Conservation (phyloP, 306 rosid species). For the Pyrus bretschneideri region DNA sequence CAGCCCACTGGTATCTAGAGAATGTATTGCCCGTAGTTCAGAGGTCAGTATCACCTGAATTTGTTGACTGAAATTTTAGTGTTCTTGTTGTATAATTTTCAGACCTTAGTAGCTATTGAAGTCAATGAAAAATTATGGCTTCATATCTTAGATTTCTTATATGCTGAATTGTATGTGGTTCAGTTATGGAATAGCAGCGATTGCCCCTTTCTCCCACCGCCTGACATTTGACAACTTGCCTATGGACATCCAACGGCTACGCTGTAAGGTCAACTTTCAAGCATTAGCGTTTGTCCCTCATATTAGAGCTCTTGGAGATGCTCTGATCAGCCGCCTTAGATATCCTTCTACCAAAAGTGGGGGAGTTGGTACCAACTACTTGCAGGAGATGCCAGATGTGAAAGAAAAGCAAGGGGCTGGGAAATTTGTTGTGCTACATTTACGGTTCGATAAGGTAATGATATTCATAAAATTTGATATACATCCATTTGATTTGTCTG, state of each 20-base stretch:
- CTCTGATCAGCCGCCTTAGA: conserved; percentile 72
- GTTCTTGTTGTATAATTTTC: conserved; percentile 4
- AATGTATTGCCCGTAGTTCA: conserved; percentile 74
- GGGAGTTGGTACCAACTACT: conserved; percentile 34
- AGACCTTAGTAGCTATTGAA: background rate
- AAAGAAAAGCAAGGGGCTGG: conserved; percentile 30
- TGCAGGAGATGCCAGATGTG: conserved; percentile 39
- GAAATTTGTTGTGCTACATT: conserved; percentile 86
- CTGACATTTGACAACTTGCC: conserved; percentile 86
- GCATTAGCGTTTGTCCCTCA: conserved; percentile 88
- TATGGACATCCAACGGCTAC: conserved; percentile 78
- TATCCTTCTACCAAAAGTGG: conserved; percentile 39
- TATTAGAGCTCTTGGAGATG: conserved; percentile 73
- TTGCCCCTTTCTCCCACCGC: conserved; percentile 95
- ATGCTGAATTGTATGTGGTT: conserved; percentile 22
- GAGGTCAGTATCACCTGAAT: conserved; percentile 58
- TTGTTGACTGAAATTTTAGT: conserved; percentile 19
- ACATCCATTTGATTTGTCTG: background rate
- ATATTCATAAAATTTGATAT: background rate
- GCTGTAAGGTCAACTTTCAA: conserved; percentile 90
- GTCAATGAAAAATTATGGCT: background rate
- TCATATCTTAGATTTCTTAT: background rate
- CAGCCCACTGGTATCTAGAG: conserved; percentile 86
- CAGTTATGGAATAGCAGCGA: conserved; percentile 90
- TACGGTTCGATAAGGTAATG: conserved; percentile 91